A percentile compares a stretch with the other conserved stretches of the same genome.
These are phyloP conservation scores for Calocybe gambosa DNA, from an alignment of 1,284 basidiomycete genomes.

Conservation along the genomic window DNA sequence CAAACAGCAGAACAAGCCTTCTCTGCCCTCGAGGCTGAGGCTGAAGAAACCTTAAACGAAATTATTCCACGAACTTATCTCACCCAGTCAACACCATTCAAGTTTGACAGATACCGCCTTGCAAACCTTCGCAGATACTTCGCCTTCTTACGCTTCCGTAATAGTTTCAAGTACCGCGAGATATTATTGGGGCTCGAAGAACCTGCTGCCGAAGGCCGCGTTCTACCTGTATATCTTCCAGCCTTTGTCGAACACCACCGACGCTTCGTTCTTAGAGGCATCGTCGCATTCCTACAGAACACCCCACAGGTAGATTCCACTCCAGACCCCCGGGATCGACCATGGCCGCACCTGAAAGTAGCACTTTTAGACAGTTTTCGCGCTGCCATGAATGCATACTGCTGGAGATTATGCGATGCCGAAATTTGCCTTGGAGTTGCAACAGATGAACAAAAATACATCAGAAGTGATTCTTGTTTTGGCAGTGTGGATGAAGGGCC, in stretches of 20 bases:
- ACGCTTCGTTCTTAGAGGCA: constrained; percentile 25
- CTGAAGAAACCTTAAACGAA: constrained; percentile 31
- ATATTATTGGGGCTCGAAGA: constrained; percentile 24
- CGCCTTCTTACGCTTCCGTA: constrained; percentile 49
- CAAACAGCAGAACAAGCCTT: constrained; percentile 37
- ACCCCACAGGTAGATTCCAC: constrained; percentile 13
- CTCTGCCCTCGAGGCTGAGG: constrained; percentile 33
- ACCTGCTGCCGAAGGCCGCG: constrained; percentile 22
- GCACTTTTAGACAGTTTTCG: constrained; percentile 21
- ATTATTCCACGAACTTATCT: constrained; percentile 25
- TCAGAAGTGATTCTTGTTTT: constrained; percentile 37
- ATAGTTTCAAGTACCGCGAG: constrained; percentile 38
- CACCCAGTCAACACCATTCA: constrained; percentile 20
- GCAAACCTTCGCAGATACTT: constrained; percentile 42
- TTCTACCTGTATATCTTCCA: constrained; percentile 23
- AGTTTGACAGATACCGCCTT: constrained; percentile 28
- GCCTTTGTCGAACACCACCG: constrained; percentile 24
- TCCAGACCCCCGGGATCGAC: constrained; percentile 10
- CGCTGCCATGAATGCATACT: constrained; percentile 29
- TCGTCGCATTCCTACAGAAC: constrained; percentile 27
- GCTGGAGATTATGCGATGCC: constrained; percentile 34
- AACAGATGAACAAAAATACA: constrained; percentile 38
- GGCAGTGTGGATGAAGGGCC: constrained; percentile 37
- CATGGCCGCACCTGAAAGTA: constrained; percentile 6
- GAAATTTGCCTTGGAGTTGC: constrained; percentile 38